Conservation (phyloP, 495 filamentous ascomycete genomes). For the Pseudomonodictys pantanalensis region DNA sequence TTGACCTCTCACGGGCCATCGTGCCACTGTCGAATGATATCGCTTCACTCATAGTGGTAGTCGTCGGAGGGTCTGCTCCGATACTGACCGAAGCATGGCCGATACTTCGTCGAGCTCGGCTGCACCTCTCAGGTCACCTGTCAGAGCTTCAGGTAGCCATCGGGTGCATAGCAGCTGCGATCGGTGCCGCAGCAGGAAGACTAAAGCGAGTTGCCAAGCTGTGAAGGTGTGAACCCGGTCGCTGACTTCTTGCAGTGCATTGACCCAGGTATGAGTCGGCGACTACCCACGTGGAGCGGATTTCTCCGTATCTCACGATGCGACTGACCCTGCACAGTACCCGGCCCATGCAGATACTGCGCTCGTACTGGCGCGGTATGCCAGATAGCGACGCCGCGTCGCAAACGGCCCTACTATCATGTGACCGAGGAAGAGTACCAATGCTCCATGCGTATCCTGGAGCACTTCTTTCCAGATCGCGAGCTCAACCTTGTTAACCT, state of each 20-base stretch:
- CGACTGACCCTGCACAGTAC: conserved; percentile 17
- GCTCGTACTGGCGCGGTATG: conserved; percentile 24
- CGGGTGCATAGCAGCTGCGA: conserved; percentile 29
- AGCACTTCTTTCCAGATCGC: conserved; percentile 29
- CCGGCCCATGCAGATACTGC: conserved; percentile 28
- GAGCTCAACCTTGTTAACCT: conserved; percentile 24
- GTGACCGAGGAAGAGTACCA: conserved; percentile 32
- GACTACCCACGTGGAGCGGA: neutral
- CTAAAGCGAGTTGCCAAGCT: conserved; percentile 12
- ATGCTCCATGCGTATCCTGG: conserved; percentile 28
- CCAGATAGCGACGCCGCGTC: conserved; percentile 23
- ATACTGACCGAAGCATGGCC: neutral
- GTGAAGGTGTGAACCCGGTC: neutral
- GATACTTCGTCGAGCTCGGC: neutral
- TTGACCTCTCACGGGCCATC: neutral
- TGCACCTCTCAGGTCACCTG: conserved; percentile 1
- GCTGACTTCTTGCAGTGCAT: conserved; percentile 23
- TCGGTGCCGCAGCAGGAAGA: conserved; percentile 26
- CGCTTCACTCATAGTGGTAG: neutral
- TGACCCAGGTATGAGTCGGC: conserved; percentile 28
- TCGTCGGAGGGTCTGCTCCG: neutral
- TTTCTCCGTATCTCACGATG: neutral
- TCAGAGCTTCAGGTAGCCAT: conserved; percentile 11
- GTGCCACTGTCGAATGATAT: conserved; percentile 10
- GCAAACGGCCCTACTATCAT: conserved; percentile 29